Evolutionary conservation across 768 basidiomycete species (phyloP).

Genomic region (Serpula lacrymans): DNA sequence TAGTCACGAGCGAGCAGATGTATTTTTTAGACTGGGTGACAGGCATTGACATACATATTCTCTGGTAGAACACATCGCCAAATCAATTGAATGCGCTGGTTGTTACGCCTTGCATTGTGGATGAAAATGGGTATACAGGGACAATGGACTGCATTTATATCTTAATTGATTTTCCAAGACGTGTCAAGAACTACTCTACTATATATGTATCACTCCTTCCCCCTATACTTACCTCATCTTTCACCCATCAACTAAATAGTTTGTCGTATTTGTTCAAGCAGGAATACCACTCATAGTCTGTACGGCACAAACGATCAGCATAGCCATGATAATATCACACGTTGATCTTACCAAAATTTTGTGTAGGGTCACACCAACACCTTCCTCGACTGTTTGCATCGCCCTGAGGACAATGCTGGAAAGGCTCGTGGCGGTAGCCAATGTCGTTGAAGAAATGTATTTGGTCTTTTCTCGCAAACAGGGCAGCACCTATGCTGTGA

Average conservation of each 20-base stretch:
- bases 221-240: conserved; percentile 1
- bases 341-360: conserved; percentile 59
- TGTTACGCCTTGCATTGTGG: conserved; percentile 3
- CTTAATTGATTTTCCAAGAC: not conserved
- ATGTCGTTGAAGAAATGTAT: conserved; percentile 84
- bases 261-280: conserved; percentile 76
- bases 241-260: conserved; percentile 40
- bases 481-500: conserved; percentile 76
- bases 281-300: conserved; percentile 86
- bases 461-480: conserved; percentile 71
- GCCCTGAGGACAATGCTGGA: conserved; percentile 71
- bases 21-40: no score
- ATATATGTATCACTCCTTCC: conserved; percentile 2
- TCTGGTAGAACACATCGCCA: conserved; percentile 2
- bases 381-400: conserved; percentile 53
- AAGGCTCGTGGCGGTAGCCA: conserved; percentile 78
- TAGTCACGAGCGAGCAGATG: no score
- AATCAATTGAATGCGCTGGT: no score
- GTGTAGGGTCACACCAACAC: conserved; percentile 69
- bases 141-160: not conserved
- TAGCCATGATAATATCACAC: conserved; percentile 2
- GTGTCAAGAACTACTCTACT: not conserved
- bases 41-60: no score
- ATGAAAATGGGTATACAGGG: conserved; percentile 1
- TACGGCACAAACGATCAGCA: conserved; percentile 9